phyloP scores from a whole-genome alignment of 1,284 basidiomycete genomes.

The Fomitopsis betulina region DNA sequence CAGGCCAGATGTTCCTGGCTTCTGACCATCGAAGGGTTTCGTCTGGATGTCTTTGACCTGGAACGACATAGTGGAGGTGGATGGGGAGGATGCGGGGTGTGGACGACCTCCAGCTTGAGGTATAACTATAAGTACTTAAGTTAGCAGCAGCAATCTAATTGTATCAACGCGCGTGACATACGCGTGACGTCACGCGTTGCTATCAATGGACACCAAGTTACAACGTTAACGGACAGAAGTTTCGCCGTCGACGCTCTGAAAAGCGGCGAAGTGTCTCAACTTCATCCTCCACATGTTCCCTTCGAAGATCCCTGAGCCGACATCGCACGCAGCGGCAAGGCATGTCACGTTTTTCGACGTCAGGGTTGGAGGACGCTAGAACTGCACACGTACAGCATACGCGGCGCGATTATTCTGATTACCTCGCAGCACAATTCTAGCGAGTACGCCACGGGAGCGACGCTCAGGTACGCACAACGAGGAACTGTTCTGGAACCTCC shows the following conservation, averaged over 20 bases:
- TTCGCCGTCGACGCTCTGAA: too few species aligned
- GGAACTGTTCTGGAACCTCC: conserved; percentile 68
- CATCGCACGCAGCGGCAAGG: background rate
- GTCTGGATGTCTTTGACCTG: conserved; percentile 62
- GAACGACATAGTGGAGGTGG: conserved; percentile 48
- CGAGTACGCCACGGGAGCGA: background rate
- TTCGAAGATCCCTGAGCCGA: background rate
- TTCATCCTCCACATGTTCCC: background rate
- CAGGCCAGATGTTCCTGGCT: conserved; percentile 92
- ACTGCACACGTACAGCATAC: too few species aligned
- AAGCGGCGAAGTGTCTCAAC: background rate
- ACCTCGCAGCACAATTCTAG: background rate
- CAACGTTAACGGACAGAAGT: too few species aligned
- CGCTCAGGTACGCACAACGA: conserved; percentile 48
- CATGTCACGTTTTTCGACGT: background rate
- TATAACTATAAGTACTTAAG: too few species aligned
- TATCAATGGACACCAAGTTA: background rate
- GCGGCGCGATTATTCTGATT: background rate
- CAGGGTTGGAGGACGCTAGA: background rate
- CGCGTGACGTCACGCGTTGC: background rate
- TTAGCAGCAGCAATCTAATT: background rate
- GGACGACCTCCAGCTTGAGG: background rate
- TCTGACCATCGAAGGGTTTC: conserved; percentile 85
- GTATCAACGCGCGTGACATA: background rate
- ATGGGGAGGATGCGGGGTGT: background rate